Base-by-base conservation (phyloP, 352 stramenopile genomes). In the Phytophthora fragariaefolia region DNA sequence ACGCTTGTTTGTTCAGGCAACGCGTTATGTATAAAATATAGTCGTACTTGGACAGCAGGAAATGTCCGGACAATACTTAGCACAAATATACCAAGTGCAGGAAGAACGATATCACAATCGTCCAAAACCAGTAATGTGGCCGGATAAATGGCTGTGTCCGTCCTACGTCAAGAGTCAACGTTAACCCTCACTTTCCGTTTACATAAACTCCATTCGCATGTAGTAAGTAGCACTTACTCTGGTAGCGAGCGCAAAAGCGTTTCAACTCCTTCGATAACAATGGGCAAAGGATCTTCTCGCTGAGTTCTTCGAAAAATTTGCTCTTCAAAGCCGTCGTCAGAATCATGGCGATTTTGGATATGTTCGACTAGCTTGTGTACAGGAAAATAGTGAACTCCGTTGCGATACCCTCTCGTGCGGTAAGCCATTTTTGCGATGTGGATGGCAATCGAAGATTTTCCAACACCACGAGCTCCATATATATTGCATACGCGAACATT, bases 361-460 rank as follows among this genome's bases (percentile, higher is more conserved):
- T 79, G 49, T 22, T 74, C 60, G 5, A 82, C 42, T 27, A 80
- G 34, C 30, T 73, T 66, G 50, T 85, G 68, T n/a, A 90, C 61
- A 18, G 80, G 66, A 43, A 85, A 80, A 40, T 82, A 91, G 51
- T 90, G 79, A 8, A 91, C 76, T 13, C 82, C 82, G 54, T 76
- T 69, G 42, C 67, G 71, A 46, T 89, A 90, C 28, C 65, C 77
- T 27, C 62, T 67, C 4, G 73, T 72, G 20, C 79, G 71, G 18
- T 78, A 78, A 0, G 68, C 69, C 15, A 73, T 77, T 69, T 84
- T 87, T 1, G 84, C 79, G 48, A 91, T 58, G 49, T 79, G 77
- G 18, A 82, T 77, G 2, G 79, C 83, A 50, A 90, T 72, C 7
- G 84, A 83, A 8, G 84, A 85, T 49, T 93, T 91, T 12, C 84